Base-by-base conservation (phyloP, 768 basidiomycete genomes). In the Paxillus involutus region DNA sequence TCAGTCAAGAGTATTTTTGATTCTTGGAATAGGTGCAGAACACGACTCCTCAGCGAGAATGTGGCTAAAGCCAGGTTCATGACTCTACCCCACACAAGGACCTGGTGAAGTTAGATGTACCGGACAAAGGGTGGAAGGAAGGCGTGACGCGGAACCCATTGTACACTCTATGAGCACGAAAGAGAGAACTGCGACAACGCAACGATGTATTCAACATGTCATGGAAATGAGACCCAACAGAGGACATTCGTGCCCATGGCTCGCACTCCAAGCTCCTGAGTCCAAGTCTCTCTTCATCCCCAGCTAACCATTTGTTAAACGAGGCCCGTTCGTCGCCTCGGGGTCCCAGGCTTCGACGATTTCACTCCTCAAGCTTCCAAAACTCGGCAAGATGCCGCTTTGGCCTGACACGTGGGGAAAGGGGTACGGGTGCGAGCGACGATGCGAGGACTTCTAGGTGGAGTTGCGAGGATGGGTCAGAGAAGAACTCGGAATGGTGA, bases 301-400 rank as follows among this genome's bases (percentile, higher is more conserved):
- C 74, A 16, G 73, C 70, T 0, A 46, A 30, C 10, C 57, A 63
- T 40, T 73, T 74, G 52, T 44, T 74, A 64, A 56, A 74, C 48
- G 53, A 68, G 70, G 42, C 61, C 44, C 47, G 63, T 55, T 71
- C 69, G 16, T 77, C 72, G 24, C 12, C 44, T 32, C 72, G 24
- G 66, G 59, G 73, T 75, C 82, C 58, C 80, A 76, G 49, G 70
- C 76, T 65, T 91, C 88, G 3, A 82, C 79, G 21, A 86, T 72
- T 42, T 68, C 62, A 67, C 85, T 81, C 95, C 72, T 99, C 97
- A 50, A 98, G 82, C 97, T 98, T 99, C 90, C 93, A 98, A 71
- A 99, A 99, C 70, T 99, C 97, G 47, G 92, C 85, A 11, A 99
- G 81, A 66, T 99, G 97, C 16, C 96, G 79, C 30, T 83, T 82